A percentile compares a stretch with the other conserved stretches of the same genome.
phyloP scores from a whole-genome alignment of 2,329 filamentous ascomycete genomes.

The Pestalotiopsis sp. region DNA sequence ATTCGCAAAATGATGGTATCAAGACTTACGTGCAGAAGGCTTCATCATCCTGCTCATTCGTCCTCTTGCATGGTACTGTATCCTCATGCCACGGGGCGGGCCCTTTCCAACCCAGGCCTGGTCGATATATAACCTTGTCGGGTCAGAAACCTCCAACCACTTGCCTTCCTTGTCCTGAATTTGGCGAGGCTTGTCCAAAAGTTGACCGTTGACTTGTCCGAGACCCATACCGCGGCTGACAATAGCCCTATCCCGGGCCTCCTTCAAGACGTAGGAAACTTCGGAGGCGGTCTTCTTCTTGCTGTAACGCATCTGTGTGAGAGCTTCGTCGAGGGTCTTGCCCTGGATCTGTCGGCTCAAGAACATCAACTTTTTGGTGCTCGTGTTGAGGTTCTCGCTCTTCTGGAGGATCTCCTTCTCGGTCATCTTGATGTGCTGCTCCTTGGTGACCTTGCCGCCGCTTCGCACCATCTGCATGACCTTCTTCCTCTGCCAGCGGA shows the following conservation, averaged over 20 bases:
- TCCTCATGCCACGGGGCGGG: constrained; percentile 54
- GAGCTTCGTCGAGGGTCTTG: constrained; percentile 91
- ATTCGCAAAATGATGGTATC: constrained; percentile 9
- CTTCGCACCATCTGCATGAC: constrained; percentile 74
- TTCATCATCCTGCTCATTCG: constrained; percentile 67
- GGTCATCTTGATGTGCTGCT: constrained; percentile 67
- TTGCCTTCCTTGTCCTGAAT: constrained; percentile 77
- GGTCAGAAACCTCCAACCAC: constrained; percentile 70
- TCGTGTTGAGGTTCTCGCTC: constrained; percentile 78
- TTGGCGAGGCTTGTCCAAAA: constrained; percentile 46
- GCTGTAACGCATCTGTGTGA: constrained; percentile 92
- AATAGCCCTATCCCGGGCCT: constrained; percentile 80
- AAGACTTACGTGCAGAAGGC: constrained; percentile 72
- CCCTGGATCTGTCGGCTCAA: constrained; percentile 87
- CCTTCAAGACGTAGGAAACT: constrained; percentile 75
- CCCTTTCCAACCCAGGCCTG: constrained; percentile 92
- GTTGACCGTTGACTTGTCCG: constrained; percentile 42
- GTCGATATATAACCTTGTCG: constrained; percentile 84
- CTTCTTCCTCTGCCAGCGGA: constrained; percentile 82
- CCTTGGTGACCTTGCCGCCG: constrained; percentile 65
- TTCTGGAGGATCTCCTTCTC: constrained; percentile 59
- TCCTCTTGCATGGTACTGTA: constrained; percentile 77
- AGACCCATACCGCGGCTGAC: constrained; percentile 85
- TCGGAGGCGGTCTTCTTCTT: constrained; percentile 90
- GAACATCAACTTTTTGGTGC: constrained; percentile 86